A percentile compares a stretch with the other conserved stretches of the same genome.
Evolutionary conservation across 2,329 filamentous ascomycete species (phyloP).

Genomic region (Neonectria neomacrospora): DNA sequence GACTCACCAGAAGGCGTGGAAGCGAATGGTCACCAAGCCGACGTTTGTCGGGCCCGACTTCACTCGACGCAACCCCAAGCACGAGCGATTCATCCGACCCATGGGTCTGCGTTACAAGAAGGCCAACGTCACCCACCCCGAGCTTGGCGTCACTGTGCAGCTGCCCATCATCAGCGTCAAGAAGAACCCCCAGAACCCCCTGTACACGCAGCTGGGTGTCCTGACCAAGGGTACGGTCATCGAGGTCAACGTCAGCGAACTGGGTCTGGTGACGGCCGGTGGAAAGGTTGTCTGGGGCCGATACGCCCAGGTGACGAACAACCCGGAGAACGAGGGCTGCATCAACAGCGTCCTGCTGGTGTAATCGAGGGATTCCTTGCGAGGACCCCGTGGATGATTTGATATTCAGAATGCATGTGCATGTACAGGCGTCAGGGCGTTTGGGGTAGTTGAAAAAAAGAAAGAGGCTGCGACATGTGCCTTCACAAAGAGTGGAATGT

Average conservation of each 20-base stretch:
- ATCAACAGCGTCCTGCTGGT: slow-evolving; percentile 44
- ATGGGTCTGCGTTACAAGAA: slow-evolving; percentile 65
- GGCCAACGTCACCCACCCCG: slow-evolving; percentile 73
- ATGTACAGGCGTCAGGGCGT: slow-evolving; percentile 45
- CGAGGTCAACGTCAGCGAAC: slow-evolving; percentile 92
- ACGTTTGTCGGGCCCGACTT: slow-evolving; percentile 90
- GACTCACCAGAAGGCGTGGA: slow-evolving; percentile 85
- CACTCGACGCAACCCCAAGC: slow-evolving; percentile 86
- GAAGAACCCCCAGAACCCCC: slow-evolving; percentile 81
- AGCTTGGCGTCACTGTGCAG: slow-evolving; percentile 88
- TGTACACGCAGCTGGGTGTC: slow-evolving; percentile 93
- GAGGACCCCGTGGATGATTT: slow-evolving; percentile 23
- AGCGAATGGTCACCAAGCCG: slow-evolving; percentile 71
- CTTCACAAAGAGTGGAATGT: slow-evolving; percentile 40
- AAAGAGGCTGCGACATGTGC: slow-evolving; percentile 30
- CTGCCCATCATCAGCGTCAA: slow-evolving; percentile 78
- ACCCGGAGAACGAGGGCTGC: slow-evolving; percentile 58
- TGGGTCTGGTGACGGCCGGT: slow-evolving; percentile 88
- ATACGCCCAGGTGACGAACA: slow-evolving; percentile 68
- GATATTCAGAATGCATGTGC: slow-evolving; percentile 42
- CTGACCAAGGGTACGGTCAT: slow-evolving; percentile 82
- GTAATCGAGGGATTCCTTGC: slow-evolving; percentile 31
- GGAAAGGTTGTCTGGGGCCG: slow-evolving; percentile 96
- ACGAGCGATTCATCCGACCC: slow-evolving; percentile 66
- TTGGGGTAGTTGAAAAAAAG: slow-evolving; percentile 40